A percentile compares a stretch with the other conserved stretches of the same genome.
Evolutionary conservation across 495 filamentous ascomycete species (phyloP).

Genomic region (Aspergillus bertholletiae): DNA sequence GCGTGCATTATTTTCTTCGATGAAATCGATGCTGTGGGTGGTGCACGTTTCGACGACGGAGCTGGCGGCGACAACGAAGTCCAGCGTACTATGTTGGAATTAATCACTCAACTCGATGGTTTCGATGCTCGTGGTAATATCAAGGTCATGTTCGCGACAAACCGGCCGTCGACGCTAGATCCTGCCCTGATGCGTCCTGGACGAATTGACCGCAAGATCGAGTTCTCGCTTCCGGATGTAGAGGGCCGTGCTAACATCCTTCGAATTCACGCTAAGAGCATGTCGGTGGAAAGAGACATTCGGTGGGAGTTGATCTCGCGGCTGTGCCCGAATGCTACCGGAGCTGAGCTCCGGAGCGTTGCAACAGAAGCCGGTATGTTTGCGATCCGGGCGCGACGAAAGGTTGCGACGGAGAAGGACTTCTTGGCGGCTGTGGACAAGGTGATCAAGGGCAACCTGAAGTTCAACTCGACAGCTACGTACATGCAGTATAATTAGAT

Average conservation of each 20-base stretch:
- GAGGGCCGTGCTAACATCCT: slow-evolving; percentile 97
- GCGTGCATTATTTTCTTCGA: slow-evolving; percentile 99
- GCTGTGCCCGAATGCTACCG: slow-evolving; percentile 94
- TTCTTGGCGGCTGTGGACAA: slow-evolving; percentile 97
- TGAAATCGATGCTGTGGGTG: slow-evolving; percentile 96
- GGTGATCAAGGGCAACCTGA: slow-evolving; percentile 98
- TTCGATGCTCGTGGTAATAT: slow-evolving; percentile 98
- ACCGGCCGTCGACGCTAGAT: slow-evolving; percentile 92
- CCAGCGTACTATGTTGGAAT: slow-evolving; percentile 97
- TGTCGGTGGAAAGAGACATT: slow-evolving; percentile 98
- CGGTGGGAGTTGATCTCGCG: slow-evolving; percentile 97
- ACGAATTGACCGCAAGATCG: slow-evolving; percentile 97
- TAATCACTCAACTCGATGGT: slow-evolving; percentile 96
- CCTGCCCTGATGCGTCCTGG: slow-evolving; percentile 96
- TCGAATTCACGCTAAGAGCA: slow-evolving; percentile 98
- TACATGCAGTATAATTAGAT: slow-evolving; percentile 98
- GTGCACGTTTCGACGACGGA: slow-evolving; percentile 97
- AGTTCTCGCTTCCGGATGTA: slow-evolving; percentile 94
- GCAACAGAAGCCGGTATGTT: slow-evolving; percentile 99
- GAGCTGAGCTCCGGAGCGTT: slow-evolving; percentile 89
- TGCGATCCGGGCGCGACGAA: slow-evolving; percentile 90
- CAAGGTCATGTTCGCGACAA: slow-evolving; percentile 99
- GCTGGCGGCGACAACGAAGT: slow-evolving; percentile 98
- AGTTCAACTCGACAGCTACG: slow-evolving; percentile 98
- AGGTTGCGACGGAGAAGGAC: slow-evolving; percentile 99